These are phyloP conservation scores for Ophiostoma pallidulum DNA, from an alignment of 2,329 filamentous ascomycete genomes.

Conservation along the genomic window DNA sequence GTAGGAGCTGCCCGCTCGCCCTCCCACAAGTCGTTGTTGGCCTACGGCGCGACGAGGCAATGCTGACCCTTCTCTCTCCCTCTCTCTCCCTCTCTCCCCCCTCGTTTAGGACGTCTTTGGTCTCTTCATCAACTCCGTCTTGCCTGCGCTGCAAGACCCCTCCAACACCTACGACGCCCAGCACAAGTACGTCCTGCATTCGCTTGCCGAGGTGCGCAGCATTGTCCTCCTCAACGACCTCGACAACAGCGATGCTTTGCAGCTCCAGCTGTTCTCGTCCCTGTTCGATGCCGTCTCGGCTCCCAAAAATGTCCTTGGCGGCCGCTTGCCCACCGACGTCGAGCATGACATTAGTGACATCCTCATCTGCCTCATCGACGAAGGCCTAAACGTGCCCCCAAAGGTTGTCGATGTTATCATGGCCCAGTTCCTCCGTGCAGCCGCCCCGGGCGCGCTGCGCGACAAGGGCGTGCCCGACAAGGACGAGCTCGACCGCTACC, in stretches of 20 bases:
- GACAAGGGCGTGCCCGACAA: constrained; percentile 40
- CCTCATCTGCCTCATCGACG: constrained; percentile 77
- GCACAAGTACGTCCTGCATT: constrained; percentile 83
- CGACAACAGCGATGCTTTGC: constrained; percentile 67
- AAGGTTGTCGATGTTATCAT: constrained; percentile 88
- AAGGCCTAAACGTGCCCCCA: constrained; percentile 65
- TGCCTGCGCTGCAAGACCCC: constrained; percentile 78
- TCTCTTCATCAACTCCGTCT: constrained; percentile 71
- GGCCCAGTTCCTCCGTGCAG: constrained; percentile 87
- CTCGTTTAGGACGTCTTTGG: constrained; percentile 98
- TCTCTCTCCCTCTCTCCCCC: too few species aligned
- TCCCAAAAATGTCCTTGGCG: constrained; percentile 63
- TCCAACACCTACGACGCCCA: constrained; percentile 86
- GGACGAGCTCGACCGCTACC: constrained; percentile 57
- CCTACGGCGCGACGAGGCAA: background rate
- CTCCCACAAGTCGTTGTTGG: too few species aligned
- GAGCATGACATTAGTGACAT: constrained; percentile 87
- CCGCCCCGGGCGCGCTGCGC: constrained; percentile 56
- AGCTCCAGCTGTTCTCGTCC: constrained; percentile 71
- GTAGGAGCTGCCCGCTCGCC: constrained; percentile 48
- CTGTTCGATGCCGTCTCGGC: constrained; percentile 90
- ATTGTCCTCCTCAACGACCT: constrained; percentile 86
- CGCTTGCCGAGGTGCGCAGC: constrained; percentile 86
- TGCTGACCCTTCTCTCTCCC: constrained; percentile 5
- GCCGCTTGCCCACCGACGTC: constrained; percentile 84